Base-by-base conservation (phyloP, 352 stramenopile genomes). In the Globisporangium paddicum region DNA sequence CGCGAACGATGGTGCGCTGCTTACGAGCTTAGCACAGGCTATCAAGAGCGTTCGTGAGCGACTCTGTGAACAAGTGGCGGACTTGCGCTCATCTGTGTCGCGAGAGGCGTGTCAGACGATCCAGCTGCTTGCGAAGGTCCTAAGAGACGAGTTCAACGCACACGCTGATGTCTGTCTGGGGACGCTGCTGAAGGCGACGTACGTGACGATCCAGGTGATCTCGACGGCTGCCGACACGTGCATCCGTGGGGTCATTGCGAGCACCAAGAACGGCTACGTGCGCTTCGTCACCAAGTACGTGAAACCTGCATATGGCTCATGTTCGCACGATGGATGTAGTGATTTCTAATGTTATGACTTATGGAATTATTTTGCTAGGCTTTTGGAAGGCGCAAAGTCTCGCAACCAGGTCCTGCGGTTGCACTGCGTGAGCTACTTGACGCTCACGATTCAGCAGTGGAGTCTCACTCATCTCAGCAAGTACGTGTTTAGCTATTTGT, bases 151-250 rank as follows among this genome's bases (percentile, higher is more conserved):
- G 4, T 95, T 93, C 49, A 89, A 92, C 30, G 26, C 63, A 1
- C 80, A 91, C 56, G 86, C 82, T n/a, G 86, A 95, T 30, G 73
- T 75, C 47, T 92, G 71, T 62, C 69, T 92, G 30, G 73, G 61
- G 1, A 84, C 77, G 48, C 41, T 93, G n/a, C 58, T 95, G 28
- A 95, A 95, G 58, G 77, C 79, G 14, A 92, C 83, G n/a, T 91
- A 86, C 49, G 82, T 95, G n/a, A 95, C 83, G 25, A 95, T 95
- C 19, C 78, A 89, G 58, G 77, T 95, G 28, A 86, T 95, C 30
- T 92, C 86, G 21, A 91, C 81, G 6, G 60, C 86, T 40, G 84
- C 86, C 4, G 78, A 93, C 51, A 67, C 75, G 16, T 90, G 72
- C 2, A 85, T 95, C 52, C 79, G 78, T 51, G 75, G 66, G 2